phyloP scores from a whole-genome alignment of 345 rosid species.

The Rubroshorea leprosula region DNA sequence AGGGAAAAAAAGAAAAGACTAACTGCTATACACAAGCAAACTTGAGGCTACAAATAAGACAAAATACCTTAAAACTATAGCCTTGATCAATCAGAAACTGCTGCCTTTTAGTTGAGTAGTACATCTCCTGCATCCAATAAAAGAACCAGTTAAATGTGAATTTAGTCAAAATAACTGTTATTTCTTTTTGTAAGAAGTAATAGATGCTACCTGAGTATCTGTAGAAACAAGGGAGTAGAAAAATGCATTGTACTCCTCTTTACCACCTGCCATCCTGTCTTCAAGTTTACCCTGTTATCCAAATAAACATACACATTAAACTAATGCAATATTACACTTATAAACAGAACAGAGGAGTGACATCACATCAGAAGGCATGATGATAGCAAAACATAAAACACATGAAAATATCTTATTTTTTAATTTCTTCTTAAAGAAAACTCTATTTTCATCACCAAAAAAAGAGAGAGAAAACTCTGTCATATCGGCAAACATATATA shows the following conservation, averaged over 20 bases:
- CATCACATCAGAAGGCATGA: neutral
- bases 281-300: conserved; percentile 71
- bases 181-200: neutral
- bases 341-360: neutral
- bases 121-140: conserved; percentile 68
- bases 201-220: conserved; percentile 68
- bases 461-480: no score
- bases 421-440: no score
- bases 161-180: neutral
- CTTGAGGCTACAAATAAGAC: neutral
- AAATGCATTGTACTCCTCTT: conserved; percentile 96
- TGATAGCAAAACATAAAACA: no score
- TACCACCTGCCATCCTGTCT: conserved; percentile 98
- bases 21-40: neutral
- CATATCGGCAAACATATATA: no score
- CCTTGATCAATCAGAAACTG: conserved; percentile 96
- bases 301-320: neutral
- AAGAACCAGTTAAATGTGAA: neutral
- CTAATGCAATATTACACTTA: no score
- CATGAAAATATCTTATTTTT: no score
- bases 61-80: conserved; percentile 76
- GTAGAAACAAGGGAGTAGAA: conserved; percentile 96
- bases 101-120: conserved; percentile 88
- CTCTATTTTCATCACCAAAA: no score
- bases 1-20: no score